Evolutionary conservation across 164 flowering plant genomes (phyloP).

Genomic region (Vitis rupestris): DNA sequence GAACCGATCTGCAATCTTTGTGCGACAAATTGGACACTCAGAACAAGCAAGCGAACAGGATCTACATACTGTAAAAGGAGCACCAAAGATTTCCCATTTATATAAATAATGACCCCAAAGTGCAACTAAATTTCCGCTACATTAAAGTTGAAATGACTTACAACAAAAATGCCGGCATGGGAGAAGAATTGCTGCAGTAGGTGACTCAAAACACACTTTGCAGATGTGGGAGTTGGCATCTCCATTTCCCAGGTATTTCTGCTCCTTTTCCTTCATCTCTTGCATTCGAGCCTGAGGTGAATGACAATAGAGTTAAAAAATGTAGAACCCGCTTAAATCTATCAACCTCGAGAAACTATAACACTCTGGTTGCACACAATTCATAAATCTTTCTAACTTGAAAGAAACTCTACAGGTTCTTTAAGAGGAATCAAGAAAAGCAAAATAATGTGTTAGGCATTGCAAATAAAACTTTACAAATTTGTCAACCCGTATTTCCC

Average conservation of each 20-base stretch:
- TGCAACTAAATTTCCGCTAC: background rate
- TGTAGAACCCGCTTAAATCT: too few species aligned
- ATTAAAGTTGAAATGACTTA: conserved; percentile 32
- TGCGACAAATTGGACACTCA: conserved; percentile 94
- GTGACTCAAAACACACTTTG: conserved; percentile 90
- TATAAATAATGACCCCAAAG: background rate
- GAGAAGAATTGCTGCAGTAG: conserved; percentile 91
- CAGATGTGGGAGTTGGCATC: conserved; percentile 85
- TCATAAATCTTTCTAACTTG: background rate
- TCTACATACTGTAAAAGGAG: conserved; percentile 81
- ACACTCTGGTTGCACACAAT: background rate
- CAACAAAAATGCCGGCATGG: conserved; percentile 98
- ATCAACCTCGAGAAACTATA: background rate
- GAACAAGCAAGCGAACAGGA: conserved; percentile 93
- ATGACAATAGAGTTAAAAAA: background rate
- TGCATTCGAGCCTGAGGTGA: conserved; percentile 80
- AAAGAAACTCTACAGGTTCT: too few species aligned
- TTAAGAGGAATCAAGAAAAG: too few species aligned
- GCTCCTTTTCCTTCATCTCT: conserved; percentile 91
- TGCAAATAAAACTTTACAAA: too few species aligned
- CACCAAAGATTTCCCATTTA: too few species aligned
- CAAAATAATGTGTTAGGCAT: too few species aligned
- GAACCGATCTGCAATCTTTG: conserved; percentile 85
- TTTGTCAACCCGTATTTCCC: too few species aligned
- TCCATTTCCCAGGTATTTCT: conserved; percentile 49